Base-by-base conservation (phyloP, 2,329 filamentous ascomycete species). In the Cyclaneusma minus region DNA sequence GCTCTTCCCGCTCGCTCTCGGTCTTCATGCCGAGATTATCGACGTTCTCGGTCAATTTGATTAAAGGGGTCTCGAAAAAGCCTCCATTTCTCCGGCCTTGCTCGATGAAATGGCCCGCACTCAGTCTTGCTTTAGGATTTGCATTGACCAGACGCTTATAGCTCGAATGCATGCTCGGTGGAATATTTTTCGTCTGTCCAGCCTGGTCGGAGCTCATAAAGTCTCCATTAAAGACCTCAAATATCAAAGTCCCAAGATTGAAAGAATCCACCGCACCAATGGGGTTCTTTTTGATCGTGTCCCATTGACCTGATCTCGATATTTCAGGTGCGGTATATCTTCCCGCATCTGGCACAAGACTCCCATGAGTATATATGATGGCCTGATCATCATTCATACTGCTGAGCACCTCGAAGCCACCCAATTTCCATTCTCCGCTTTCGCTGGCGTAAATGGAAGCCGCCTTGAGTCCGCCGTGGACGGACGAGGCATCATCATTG, bases 361-460 rank as follows among this genome's bases (percentile, higher is more conserved):
- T 84, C 33, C 85, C 87, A 45, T 85, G 91, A 26, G 70, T 89
- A 47, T 91, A 94, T 44, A 98, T 85, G 24, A 92, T 63, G 7
- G 85, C 83, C 41, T 95, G 83, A 34, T 95, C 85, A 30, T 95
- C 89, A 44, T 94, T 95, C 55, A 95, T 75, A 19, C 79, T 94
- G 54, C 85, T 95, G 32, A 95, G 52, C 4, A 93, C 68, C 39
- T 98, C 89, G 40, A 98, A 92, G 1, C 89, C 89, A 12, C 79
- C 85, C 2, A 98, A 58, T 46, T 91, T 95, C 89, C 89, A 98
- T 54, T 98, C 89, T 31, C 89, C 89, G 45, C 89, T 94, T 47
- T 95, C 87, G 33, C 83, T 84, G 4, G 82, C 89, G 51, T 85
- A 98, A 36, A 98, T 64, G 0, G 87, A 93, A 1, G 80, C 79